Conservation (phyloP, 2,329 filamentous ascomycete genomes). For the Trichophyton schoenleinii region DNA sequence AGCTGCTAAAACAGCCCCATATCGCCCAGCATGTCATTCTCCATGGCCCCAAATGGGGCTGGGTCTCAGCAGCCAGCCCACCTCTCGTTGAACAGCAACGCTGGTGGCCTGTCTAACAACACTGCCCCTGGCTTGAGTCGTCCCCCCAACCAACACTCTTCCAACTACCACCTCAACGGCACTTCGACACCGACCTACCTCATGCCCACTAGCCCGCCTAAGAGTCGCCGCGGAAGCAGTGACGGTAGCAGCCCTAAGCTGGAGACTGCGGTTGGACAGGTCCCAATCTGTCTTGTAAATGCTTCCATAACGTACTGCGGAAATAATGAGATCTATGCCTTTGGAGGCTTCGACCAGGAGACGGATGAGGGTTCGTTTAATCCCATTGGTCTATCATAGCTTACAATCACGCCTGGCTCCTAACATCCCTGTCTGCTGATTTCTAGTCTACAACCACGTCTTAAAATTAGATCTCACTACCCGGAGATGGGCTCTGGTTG, state of each 20-base stretch:
- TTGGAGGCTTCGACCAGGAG: conserved; percentile 96
- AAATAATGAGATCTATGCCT: conserved; percentile 94
- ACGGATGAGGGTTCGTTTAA: conserved; percentile 63
- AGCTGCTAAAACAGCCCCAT: background rate
- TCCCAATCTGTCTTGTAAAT: conserved; percentile 91
- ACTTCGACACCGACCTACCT: conserved; percentile 59
- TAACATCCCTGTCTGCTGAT: conserved; percentile 5
- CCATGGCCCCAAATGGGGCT: background rate
- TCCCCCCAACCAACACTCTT: conserved; percentile 10
- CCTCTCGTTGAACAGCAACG: background rate
- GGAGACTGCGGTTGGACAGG: conserved; percentile 61
- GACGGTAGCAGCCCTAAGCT: conserved; percentile 79
- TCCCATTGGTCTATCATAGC: background rate
- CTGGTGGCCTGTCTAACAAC: conserved; percentile 2
- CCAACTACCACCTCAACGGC: conserved; percentile 34
- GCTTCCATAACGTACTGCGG: conserved; percentile 98
- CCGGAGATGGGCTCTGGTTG: conserved; percentile 87
- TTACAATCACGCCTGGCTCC: conserved; percentile 1
- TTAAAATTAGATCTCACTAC: conserved; percentile 74
- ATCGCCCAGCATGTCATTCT: background rate
- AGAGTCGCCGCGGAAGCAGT: conserved; percentile 46
- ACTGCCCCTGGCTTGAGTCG: background rate
- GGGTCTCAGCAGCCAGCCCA: background rate
- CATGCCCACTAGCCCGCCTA: conserved; percentile 74
- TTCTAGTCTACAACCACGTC: conserved; percentile 84